Evolutionary conservation across 129 eudicot species (phyloP), one percentile per base, ranked within the genome.

Genomic region (Saussurea involucrata): DNA sequence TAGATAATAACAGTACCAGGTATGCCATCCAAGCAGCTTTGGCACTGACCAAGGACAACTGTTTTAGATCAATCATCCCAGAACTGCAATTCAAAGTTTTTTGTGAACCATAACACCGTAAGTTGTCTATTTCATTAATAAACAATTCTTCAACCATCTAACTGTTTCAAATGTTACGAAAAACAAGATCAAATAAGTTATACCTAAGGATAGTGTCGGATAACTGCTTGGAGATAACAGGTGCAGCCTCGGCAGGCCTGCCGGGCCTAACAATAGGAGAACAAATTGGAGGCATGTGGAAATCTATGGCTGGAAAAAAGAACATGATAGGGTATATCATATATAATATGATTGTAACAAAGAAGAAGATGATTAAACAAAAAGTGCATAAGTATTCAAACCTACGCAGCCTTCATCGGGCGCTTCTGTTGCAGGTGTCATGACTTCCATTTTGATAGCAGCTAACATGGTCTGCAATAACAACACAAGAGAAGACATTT

Each of bases 1-100:
- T 74, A 57, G 68, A 71, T 66, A n/a, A n/a, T n/a, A 68, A 55
- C 8, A 67, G 77, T 88, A 93, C 98, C 98, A 93, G 86, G 88
- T 93, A 93, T 71, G 88, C 96, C 98, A 93, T 90, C 98, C 98
- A 93, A 72, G 98, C 97, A 74, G 97, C 98, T 85, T 93, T 90
- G 63, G 97, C 98, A 83, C 93, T 86, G 79, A 93, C 97, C 87
- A 93, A 83, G 34, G 90, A 93, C 69, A 93, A 71, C n/a, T 93
- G 93, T 79, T 90, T 93, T 70, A 90, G 73, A 69, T 90, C 82
- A 49, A 93, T 83, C 97, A 90, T 85, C 64, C 96, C 96, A 81
- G 97, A 91, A 89, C 98, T 90, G 72, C n/a, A n/a, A n/a, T n/a
- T n/a, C n/a, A n/a, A n/a, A n/a, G n/a, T n/a, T n/a, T n/a, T n/a